These are phyloP conservation scores for Talaromyces sp. DNA, from an alignment of 2,329 filamentous ascomycete genomes.

Conservation along the genomic window DNA sequence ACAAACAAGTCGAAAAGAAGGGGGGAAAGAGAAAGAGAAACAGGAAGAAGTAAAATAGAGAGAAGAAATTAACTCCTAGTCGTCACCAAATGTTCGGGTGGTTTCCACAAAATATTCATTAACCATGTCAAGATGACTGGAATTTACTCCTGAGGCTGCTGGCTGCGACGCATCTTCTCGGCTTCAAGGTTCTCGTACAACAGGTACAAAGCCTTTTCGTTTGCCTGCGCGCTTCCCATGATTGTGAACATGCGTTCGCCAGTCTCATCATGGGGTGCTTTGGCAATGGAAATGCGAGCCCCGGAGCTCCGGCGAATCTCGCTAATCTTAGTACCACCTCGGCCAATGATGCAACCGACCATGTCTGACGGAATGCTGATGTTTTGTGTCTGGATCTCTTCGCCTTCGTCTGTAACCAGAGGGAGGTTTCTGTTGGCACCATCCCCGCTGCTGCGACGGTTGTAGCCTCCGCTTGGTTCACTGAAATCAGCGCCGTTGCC, in stretches of 20 bases:
- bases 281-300: constrained; percentile 95
- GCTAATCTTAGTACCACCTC: constrained; percentile 92
- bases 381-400: constrained; percentile 94
- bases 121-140: not conserved
- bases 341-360: constrained; percentile 98
- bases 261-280: constrained; percentile 92
- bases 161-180: constrained; percentile 96
- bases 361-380: constrained; percentile 99
- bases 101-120: constrained; percentile 2
- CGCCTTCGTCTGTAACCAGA: constrained; percentile 89
- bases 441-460: constrained; percentile 78
- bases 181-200: constrained; percentile 98
- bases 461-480: constrained; percentile 67
- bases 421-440: constrained; percentile 74
- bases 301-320: constrained; percentile 97
- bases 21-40: constrained; percentile 1
- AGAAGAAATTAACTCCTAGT: not conserved
- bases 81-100: not conserved
- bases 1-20: not conserved
- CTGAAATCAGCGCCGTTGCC: constrained; percentile 98
- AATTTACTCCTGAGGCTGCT: constrained; percentile 57
- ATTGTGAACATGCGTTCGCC: constrained; percentile 99
- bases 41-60: constrained; percentile 2
- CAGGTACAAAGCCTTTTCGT: constrained; percentile 92
- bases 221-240: constrained; percentile 87